Evolutionary conservation across 805 yeast genomes (phyloP), one percentile per base, ranked within the genome.

Genomic region (Suhomyces prunicola): DNA sequence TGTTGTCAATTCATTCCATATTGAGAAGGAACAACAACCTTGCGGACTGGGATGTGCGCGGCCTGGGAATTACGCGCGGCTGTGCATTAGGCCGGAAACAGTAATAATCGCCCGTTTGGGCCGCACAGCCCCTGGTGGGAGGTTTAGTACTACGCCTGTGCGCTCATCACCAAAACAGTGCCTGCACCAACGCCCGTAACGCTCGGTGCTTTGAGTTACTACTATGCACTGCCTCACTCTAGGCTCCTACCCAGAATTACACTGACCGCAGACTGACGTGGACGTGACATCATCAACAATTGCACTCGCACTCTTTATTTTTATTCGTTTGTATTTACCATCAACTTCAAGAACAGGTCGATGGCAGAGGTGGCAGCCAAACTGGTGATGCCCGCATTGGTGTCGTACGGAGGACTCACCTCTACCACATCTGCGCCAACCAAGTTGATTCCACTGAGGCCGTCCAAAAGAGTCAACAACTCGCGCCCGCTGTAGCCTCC

Each of bases 391-490:
- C 80, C 88, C 13, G 84, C 79, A 51, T 79, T 79, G 33, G 81
- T 78, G 58, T 85, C 87, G 56, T 71, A 85, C 1, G 88, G 84
- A 3, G 90, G 89, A 39, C 84, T 70, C 4, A 85, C 89, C 66
- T 88, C 93, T 3, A 88, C 93, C 29, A 87, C 77, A 61, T 87
- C 94, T 12, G 87, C 90, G 22, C 93, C 93, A 4, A 87, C 84
- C 42, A 87, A 55, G 54, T 84, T 77, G 52, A 87, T 67, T 1
- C 82, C 83, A 46, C 81, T 84, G 15, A 88, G 68, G 1, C 81
- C 83, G 52, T 88, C 85, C 44, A 87, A 58, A 23, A 87, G 67
- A 6, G 77, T 70, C 55, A 85, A 76, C 35, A 87, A 70, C 63
- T 87, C 93, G 46, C 93, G 73, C 0, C 62, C 57, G 12, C 84